Evolutionary conservation across 208 protist species (phyloP), one percentile per base, ranked within the genome.

Genomic region (Crithidia sp.): DNA sequence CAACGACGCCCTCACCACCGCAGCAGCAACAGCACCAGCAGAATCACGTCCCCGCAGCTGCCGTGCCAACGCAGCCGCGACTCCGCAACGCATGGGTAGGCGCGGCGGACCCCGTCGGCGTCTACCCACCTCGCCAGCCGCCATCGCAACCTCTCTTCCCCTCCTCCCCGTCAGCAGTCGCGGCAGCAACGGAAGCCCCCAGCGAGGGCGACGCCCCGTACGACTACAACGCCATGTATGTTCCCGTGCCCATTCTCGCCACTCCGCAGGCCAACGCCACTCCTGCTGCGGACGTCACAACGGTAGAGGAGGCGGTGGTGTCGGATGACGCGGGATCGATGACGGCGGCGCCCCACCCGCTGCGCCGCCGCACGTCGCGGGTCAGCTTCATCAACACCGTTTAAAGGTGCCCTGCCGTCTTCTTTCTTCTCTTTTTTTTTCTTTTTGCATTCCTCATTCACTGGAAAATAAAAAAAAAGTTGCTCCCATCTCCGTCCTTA

Each of bases 71-170:
- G 45, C 7, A 7, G 9, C 45, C 45, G 7, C 45, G 45, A 49
- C 45, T 49, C 9, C 7, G 45, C 54, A 58, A 58, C 54, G 17
- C 19, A 7, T 58, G 54, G 54, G 39, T 58, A 2, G 17, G 7
- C 17, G 19, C 14, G 17, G 4, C 54, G 7, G 19, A 58, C 7
- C 54, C 54, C 4, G 5, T 58, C 13, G 54, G 54, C 19, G 54
- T 58, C 14, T 58, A 40, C 54, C 54, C 54, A 7, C 54, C 54
- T 5, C 54, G 54, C 6, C 54, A 40, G 19, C 28, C 54, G 5
- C 54, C 19, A 14, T 40, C 54, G 54, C 19, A 58, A 17, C 54
- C 54, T 7, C 54, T 58, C 19, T 58, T 58, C 54, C 54, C 54
- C 0, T 14, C 14, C 28, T 7, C 19, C 16, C 54, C 54, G 39